Evolutionary conservation across 176 grass and related monocot genomes (phyloP).

Genomic region (Oryza longistaminata): DNA sequence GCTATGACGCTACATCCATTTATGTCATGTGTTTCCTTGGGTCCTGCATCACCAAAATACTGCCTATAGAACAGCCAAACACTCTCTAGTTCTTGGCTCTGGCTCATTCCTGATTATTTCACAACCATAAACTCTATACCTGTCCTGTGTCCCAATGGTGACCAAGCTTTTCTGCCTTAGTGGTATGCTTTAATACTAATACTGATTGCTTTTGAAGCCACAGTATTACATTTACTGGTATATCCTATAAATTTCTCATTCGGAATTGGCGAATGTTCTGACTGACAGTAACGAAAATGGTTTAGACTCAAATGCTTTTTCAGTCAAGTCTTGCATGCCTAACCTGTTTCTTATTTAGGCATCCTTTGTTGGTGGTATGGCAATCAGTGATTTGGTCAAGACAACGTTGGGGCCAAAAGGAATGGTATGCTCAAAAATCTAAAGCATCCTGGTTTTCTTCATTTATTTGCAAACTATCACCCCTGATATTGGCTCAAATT

Average conservation of each 20-base stretch:
- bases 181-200: neutral
- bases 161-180: neutral
- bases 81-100: neutral
- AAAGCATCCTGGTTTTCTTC: neutral
- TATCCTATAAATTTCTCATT: neutral
- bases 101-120: neutral
- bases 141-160: neutral
- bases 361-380: constrained; percentile 88
- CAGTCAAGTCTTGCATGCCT: neutral
- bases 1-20: neutral
- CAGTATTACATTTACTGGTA: neutral
- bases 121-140: neutral
- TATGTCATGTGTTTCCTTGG: neutral
- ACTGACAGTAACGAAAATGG: neutral
- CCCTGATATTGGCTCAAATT: neutral
- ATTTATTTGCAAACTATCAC: neutral
- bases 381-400: constrained; percentile 74
- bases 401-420: constrained; percentile 94
- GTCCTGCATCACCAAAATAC: neutral
- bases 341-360: constrained; percentile 32
- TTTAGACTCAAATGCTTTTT: neutral
- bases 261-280: neutral
- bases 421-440: constrained; percentile 60
- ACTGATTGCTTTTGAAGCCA: neutral
- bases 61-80: neutral